These are phyloP conservation scores for Fraxinus velutina DNA, from an alignment of 305 asterid genomes.

Conservation along the genomic window DNA sequence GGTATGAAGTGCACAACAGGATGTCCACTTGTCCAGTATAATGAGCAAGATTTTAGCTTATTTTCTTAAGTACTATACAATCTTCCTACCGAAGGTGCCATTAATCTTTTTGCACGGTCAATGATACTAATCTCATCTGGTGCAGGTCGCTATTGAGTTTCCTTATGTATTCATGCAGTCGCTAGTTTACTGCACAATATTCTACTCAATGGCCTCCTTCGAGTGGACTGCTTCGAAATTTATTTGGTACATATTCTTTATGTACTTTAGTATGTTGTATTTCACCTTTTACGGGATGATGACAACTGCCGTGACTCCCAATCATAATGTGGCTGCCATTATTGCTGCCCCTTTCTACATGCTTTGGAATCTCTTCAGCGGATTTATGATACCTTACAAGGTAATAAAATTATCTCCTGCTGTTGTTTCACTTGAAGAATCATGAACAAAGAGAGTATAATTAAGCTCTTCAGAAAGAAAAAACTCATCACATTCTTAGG, in stretches of 20 bases:
- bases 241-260: conserved; percentile 67
- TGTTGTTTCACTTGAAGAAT: neutral
- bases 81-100: neutral
- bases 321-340: conserved; percentile 86
- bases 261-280: conserved; percentile 81
- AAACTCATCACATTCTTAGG: neutral
- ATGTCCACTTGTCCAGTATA: neutral
- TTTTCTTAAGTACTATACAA: neutral
- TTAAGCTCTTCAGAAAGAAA: neutral
- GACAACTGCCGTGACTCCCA: conserved; percentile 96
- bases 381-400: conserved; percentile 95
- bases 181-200: conserved; percentile 60
- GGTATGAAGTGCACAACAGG: neutral
- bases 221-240: conserved; percentile 74
- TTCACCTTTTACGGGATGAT: conserved; percentile 97
- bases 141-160: conserved; percentile 85
- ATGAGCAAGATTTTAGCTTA: conserved; percentile 1
- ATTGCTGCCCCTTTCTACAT: conserved; percentile 88
- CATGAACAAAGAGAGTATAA: neutral
- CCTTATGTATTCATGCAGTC: conserved; percentile 81
- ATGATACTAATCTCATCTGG: conserved; percentile 3
- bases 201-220: conserved; percentile 78
- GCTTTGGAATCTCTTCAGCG: conserved; percentile 97
- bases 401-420: conserved; percentile 34
- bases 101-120: neutral